Conservation (phyloP, 129 eudicot genomes). For the Artemisia argyi region DNA sequence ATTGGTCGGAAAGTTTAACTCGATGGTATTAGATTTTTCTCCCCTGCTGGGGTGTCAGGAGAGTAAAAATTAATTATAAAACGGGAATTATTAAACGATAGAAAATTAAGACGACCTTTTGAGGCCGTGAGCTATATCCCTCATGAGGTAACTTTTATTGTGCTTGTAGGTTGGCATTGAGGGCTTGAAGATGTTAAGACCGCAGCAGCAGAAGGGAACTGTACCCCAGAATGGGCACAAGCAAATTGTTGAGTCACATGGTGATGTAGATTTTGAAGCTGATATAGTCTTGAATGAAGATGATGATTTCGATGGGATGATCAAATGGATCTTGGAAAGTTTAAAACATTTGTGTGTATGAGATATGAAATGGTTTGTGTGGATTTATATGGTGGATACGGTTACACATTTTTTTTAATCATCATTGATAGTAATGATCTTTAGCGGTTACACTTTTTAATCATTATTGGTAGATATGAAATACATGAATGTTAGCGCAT, state of each 20-base stretch:
- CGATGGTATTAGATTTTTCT: too few relatives aligned
- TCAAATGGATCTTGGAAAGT: constrained; percentile 70
- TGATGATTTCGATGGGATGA: constrained; percentile 44
- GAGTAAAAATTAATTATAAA: not conserved
- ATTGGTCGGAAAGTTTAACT: too few relatives aligned
- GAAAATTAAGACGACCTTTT: not conserved
- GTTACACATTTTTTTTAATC: too few relatives aligned
- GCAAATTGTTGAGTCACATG: constrained; percentile 41
- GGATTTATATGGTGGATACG: too few relatives aligned
- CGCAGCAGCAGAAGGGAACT: constrained; percentile 48
- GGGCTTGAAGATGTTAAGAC: constrained; percentile 81
- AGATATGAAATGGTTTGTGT: too few relatives aligned
- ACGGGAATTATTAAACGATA: not conserved
- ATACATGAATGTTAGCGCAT: too few relatives aligned
- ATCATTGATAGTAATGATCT: too few relatives aligned
- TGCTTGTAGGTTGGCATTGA: constrained; percentile 75
- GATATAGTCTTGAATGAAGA: constrained; percentile 61
- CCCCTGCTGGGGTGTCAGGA: constrained; percentile 11
- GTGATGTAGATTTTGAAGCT: constrained; percentile 71
- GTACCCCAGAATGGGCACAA: constrained; percentile 39
- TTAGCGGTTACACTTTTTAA: too few relatives aligned
- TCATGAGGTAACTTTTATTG: constrained; percentile 11
- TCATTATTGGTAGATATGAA: too few relatives aligned
- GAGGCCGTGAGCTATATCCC: constrained; percentile 1
- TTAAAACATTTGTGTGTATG: too few relatives aligned